Evolutionary conservation across 306 rosid species (phyloP).

Genomic region (Rosa multiflora): DNA sequence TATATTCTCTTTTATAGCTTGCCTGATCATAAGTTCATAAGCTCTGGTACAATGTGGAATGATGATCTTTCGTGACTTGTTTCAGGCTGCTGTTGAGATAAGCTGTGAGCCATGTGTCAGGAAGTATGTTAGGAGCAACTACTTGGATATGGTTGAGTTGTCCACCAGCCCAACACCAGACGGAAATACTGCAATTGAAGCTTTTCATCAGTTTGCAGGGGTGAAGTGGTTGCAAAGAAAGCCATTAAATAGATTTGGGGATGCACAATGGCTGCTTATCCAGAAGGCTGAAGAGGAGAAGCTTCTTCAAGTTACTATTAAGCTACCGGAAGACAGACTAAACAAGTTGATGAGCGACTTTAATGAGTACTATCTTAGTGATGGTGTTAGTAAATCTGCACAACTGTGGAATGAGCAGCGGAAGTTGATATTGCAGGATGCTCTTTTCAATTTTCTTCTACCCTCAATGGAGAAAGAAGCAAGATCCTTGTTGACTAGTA

Average conservation of each 20-base stretch:
- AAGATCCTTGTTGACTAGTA: slow-evolving; percentile 65
- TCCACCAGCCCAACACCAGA: slow-evolving; percentile 84
- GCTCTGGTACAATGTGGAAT: not conserved
- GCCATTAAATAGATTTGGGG: slow-evolving; percentile 78
- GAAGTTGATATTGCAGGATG: slow-evolving; percentile 84
- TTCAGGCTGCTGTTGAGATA: slow-evolving; percentile 97
- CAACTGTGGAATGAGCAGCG: slow-evolving; percentile 99
- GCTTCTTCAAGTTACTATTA: slow-evolving; percentile 85
- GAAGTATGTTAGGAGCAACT: slow-evolving; percentile 84
- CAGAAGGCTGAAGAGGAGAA: slow-evolving; percentile 97
- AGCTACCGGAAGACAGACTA: slow-evolving; percentile 73
- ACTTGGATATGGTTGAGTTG: slow-evolving; percentile 79
- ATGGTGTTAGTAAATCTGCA: slow-evolving; percentile 96
- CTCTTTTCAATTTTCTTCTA: slow-evolving; percentile 74
- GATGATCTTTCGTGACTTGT: slow-evolving; percentile 21
- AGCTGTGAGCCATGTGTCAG: slow-evolving; percentile 96
- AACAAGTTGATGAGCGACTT: slow-evolving; percentile 74
- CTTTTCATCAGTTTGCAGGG: slow-evolving; percentile 82
- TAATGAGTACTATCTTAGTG: slow-evolving; percentile 88
- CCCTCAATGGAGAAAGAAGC: slow-evolving; percentile 98
- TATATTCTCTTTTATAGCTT: not conserved
- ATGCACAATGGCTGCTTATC: slow-evolving; percentile 96
- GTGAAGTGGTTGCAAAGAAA: slow-evolving; percentile 94
- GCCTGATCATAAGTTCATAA: slow-evolving; percentile 11
- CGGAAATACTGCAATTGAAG: slow-evolving; percentile 75